Evolutionary conservation across 1,139 yeast genomes (phyloP).

Genomic region (Yamadazyma taylorii): DNA sequence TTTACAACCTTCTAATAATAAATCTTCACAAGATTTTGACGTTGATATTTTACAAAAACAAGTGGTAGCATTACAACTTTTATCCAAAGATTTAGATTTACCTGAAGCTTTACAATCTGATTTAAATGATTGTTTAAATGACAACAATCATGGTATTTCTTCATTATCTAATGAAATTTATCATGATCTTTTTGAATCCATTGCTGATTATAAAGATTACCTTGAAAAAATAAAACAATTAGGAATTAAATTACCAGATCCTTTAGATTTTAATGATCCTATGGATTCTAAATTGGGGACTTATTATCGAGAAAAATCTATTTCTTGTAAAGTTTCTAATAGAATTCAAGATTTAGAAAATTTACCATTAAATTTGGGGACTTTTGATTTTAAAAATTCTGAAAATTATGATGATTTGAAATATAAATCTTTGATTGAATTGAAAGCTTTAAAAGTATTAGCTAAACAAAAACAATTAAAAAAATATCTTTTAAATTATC

Average conservation of each 20-base stretch:
- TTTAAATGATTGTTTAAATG: conserved; percentile 10
- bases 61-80: conserved; percentile 69
- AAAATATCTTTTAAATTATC: conserved; percentile 65
- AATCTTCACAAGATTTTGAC: conserved; percentile 34
- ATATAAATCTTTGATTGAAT: conserved; percentile 70
- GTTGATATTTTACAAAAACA: conserved; percentile 60
- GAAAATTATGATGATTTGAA: conserved; percentile 50
- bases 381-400: conserved; percentile 39
- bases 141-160: conserved; percentile 4
- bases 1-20: conserved; percentile 8
- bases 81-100: conserved; percentile 76
- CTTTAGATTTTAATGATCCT: conserved; percentile 16
- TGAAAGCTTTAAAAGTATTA: conserved; percentile 76
- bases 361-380: conserved; percentile 74
- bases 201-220: conserved; percentile 20
- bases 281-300: conserved; percentile 35
- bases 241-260: conserved; percentile 31
- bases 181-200: conserved; percentile 16
- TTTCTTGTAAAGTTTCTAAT: conserved; percentile 59
- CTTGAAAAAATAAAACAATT: conserved; percentile 29
- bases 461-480: conserved; percentile 85
- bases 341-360: conserved; percentile 75
- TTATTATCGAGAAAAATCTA: conserved; percentile 48
- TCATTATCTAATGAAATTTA: conserved; percentile 8
- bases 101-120: conserved; percentile 49